phyloP scores from a whole-genome alignment of 345 rosid genomes.

The Salix arbutifolia region DNA sequence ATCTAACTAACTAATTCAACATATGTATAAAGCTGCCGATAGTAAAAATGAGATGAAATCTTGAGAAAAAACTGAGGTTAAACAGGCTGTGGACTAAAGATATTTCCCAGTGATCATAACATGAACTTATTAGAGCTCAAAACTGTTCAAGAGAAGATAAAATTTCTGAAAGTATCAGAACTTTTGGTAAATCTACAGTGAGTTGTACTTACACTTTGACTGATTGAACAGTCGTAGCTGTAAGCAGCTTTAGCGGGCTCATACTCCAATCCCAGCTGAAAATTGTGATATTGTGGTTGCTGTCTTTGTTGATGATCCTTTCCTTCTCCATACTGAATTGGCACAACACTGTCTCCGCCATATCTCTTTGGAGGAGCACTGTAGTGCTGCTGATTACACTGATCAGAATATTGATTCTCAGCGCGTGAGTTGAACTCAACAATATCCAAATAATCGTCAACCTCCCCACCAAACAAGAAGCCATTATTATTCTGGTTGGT shows the following conservation, averaged over 20 bases:
- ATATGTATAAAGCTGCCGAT: not conserved
- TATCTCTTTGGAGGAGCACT: slow-evolving; percentile 38
- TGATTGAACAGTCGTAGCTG: slow-evolving; percentile 44
- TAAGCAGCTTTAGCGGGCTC: slow-evolving; percentile 44
- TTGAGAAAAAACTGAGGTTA: not conserved
- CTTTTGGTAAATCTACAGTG: not conserved
- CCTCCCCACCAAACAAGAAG: slow-evolving; percentile 53
- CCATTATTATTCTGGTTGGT: slow-evolving; percentile 36
- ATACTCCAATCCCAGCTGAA: slow-evolving; percentile 46
- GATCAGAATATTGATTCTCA: slow-evolving; percentile 41
- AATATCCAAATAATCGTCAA: slow-evolving; percentile 77
- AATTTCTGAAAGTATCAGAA: not conserved
- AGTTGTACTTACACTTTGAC: slow-evolving; percentile 46
- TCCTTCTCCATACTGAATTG: slow-evolving; percentile 46
- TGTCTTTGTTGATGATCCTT: slow-evolving; percentile 36
- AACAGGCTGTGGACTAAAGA: not conserved
- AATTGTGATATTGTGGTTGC: slow-evolving; percentile 32
- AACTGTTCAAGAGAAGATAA: not conserved
- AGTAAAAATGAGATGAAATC: not conserved
- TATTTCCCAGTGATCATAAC: not conserved
- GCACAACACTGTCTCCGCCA: slow-evolving; percentile 72
- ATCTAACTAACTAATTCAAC: not conserved
- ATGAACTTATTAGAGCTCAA: not conserved
- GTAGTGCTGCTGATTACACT: slow-evolving; percentile 34
- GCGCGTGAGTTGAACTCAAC: slow-evolving; percentile 54